A percentile compares a stretch with the other conserved stretches of the same genome.
Evolutionary conservation across 108 stramenopile species (phyloP).

Genomic region (Cylindrotheca fusiformis): DNA sequence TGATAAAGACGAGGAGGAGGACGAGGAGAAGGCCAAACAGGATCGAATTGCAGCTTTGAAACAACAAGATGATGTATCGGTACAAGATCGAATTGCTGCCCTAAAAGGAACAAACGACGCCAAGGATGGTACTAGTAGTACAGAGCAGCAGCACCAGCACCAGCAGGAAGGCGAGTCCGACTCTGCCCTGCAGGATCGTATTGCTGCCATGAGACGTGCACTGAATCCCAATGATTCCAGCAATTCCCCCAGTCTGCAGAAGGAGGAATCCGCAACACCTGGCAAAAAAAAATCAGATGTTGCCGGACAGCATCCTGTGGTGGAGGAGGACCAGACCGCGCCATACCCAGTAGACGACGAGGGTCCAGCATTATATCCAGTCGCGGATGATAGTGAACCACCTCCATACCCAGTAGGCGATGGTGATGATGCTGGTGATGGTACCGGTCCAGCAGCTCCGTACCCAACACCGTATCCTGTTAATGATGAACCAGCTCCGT

Average conservation of each 20-base stretch:
- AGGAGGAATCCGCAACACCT: not conserved
- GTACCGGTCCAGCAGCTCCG: not conserved
- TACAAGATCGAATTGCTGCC: constrained; percentile 24
- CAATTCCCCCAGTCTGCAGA: not conserved
- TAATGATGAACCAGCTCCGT: constrained; percentile 7
- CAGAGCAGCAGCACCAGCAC: constrained; percentile 11
- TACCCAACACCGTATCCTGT: constrained; percentile 3
- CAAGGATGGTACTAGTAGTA: too few species aligned
- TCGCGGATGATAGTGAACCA: constrained; percentile 11
- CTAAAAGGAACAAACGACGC: constrained; percentile 9
- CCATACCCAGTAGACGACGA: constrained; percentile 10
- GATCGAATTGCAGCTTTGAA: constrained; percentile 31
- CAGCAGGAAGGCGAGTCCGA: constrained; percentile 1
- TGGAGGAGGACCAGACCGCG: not conserved
- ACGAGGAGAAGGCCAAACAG: constrained; percentile 10
- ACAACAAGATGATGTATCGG: not conserved
- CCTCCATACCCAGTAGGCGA: constrained; percentile 31
- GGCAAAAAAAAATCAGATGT: too few species aligned
- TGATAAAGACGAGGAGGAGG: not conserved
- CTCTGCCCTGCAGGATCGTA: constrained; percentile 16
- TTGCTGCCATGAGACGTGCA: constrained; percentile 18
- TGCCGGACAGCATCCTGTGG: too few species aligned
- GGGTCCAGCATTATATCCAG: constrained; percentile 11
- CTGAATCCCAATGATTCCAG: constrained; percentile 7
- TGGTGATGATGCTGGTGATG: not conserved